Conservation (phyloP, 2,329 filamentous ascomycete species). For the Calonectria honghensis region DNA sequence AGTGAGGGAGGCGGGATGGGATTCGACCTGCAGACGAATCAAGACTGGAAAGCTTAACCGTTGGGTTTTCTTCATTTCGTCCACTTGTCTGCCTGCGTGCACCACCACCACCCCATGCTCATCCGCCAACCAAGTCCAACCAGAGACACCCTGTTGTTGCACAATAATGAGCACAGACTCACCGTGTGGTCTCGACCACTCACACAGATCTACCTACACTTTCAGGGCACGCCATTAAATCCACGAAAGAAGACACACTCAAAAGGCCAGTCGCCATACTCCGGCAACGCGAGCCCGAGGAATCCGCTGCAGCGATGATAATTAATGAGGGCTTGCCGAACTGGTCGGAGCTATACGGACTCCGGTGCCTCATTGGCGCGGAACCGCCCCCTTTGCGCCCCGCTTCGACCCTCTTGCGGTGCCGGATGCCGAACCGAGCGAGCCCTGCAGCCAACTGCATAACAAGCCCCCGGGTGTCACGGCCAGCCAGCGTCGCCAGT, state of each 20-base stretch:
- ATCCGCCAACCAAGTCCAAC: not conserved
- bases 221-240: not conserved
- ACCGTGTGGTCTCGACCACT: not conserved
- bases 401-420: slow-evolving; percentile 4
- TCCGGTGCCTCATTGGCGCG: not conserved
- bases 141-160: not conserved
- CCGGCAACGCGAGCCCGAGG: not conserved
- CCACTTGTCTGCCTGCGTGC: not conserved
- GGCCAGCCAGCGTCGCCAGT: slow-evolving; percentile 39
- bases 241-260: not conserved
- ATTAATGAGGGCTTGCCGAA: not conserved
- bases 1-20: not conserved
- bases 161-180: not conserved
- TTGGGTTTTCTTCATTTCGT: not conserved
- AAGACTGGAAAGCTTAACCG: not conserved
- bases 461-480: slow-evolving; percentile 9
- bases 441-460: slow-evolving; percentile 6
- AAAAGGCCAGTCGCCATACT: no score
- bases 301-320: not conserved
- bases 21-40: not conserved
- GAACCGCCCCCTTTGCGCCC: slow-evolving; percentile 10
- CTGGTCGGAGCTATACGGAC: not conserved
- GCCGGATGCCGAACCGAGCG: slow-evolving; percentile 28
- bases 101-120: not conserved
- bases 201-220: not conserved